Conservation (phyloP, 805 yeast genomes). For the Kluyveromyces dobzhanskii region DNA sequence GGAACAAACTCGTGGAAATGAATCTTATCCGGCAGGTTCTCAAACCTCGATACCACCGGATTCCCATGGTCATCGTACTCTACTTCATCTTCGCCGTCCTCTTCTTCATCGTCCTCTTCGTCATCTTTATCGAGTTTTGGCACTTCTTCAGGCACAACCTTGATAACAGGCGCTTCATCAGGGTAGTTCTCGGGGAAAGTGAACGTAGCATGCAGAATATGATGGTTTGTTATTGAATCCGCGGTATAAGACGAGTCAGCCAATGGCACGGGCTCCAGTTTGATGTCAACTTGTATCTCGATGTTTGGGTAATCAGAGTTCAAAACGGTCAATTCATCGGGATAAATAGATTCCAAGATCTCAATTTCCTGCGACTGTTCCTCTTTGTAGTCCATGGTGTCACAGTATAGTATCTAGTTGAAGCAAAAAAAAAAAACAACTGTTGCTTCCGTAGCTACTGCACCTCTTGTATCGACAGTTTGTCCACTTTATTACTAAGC, state of each 20-base stretch:
- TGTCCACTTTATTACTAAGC: no score
- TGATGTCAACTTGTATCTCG: slow-evolving; percentile 35
- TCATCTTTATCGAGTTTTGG: slow-evolving; percentile 20
- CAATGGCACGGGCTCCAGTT: slow-evolving; percentile 46
- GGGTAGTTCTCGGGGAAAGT: slow-evolving; percentile 76
- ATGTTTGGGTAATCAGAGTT: slow-evolving; percentile 41
- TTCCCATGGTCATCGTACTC: slow-evolving; percentile 41
- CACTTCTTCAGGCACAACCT: slow-evolving; percentile 31
- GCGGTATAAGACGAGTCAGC: slow-evolving; percentile 10
- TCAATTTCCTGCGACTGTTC: slow-evolving; percentile 89
- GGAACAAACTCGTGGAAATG: slow-evolving; percentile 43
- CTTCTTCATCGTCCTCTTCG: slow-evolving; percentile 29
- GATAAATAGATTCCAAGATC: slow-evolving; percentile 83
- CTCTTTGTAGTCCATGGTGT: slow-evolving; percentile 60
- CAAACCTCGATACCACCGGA: slow-evolving; percentile 37
- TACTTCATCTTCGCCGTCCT: slow-evolving; percentile 30
- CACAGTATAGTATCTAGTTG: no score
- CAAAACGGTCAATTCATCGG: slow-evolving; percentile 59
- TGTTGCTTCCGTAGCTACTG: no score
- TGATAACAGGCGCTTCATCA: slow-evolving; percentile 60
- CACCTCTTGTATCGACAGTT: no score
- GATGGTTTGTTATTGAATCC: slow-evolving; percentile 44
- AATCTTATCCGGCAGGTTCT: slow-evolving; percentile 50
- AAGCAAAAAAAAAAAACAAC: no score
- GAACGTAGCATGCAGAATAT: slow-evolving; percentile 50